Base-by-base conservation (phyloP, 2,329 filamentous ascomycete genomes). In the Aspergillus novoparasiticus region DNA sequence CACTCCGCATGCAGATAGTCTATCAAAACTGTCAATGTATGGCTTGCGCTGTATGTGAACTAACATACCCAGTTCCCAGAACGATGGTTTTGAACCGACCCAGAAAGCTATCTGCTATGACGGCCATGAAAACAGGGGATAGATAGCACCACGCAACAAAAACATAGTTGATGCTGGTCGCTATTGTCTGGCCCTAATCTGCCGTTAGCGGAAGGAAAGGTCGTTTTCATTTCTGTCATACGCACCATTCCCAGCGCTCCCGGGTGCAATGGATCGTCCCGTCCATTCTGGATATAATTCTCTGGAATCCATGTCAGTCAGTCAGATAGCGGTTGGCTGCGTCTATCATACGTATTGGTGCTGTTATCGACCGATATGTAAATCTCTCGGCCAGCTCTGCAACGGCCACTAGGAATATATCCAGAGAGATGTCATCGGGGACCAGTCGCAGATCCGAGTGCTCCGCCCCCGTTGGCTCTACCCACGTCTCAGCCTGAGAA, bases 361-460 rank as follows among this genome's bases (percentile, higher is more conserved):
- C 50, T 14, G 58, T 56, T 9, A 60, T 28, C 19, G 58, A 46
- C 6, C 58, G 58, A 36, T 60, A 56, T 1, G 58, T 60, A 30
- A 60, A 60, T 8, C 58, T 36, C 39, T 60, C 58, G 16, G 50
- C 39, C 50, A 60, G 32, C 43, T 60, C 58, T 14, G 50, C 58
- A 28, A 39, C 21, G 4, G 58, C 58, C n/a, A 60, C 58, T 14
- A 60, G 50, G 16, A 60, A 60, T 16, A 56, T 46, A 34, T 60
- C 58, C 8, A 56, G 16, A 6, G 58, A 60, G n/a, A 60, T 60
- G n/a, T 60, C 58, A 53, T 60, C 58, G 21, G 50, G 45, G 21
- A 60, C 51, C 3, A 23, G 51, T 28, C 70, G 66, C 67, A 68
- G 60, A 32, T 30, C n/a, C 9, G 28, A n/a, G 6, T 9, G 28